phyloP scores from a whole-genome alignment of 1,284 basidiomycete species.

The Malassezia globosa region DNA sequence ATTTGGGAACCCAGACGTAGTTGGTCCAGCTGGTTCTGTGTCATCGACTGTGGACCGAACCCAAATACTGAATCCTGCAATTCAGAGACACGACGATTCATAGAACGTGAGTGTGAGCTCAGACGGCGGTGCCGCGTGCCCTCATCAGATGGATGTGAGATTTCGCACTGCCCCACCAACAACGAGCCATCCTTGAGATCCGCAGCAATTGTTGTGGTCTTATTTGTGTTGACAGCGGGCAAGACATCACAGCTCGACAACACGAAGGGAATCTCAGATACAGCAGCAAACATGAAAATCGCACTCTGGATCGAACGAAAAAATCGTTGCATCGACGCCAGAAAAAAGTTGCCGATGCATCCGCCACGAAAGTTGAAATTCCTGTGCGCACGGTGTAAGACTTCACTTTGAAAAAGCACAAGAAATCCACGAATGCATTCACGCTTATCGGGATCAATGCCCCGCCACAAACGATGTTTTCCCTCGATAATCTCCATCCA shows the following conservation, averaged over 20 bases:
- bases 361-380: constrained; percentile 43
- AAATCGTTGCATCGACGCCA: constrained; percentile 37
- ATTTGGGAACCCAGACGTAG: not conserved
- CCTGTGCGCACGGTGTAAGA: constrained; percentile 61
- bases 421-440: constrained; percentile 63
- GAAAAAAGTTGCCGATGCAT: constrained; percentile 40
- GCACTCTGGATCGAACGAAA: constrained; percentile 57
- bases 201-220: constrained; percentile 93
- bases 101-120: not conserved
- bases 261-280: constrained; percentile 56
- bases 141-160: constrained; percentile 64
- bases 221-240: constrained; percentile 85
- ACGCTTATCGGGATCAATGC: constrained; percentile 81
- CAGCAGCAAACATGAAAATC: constrained; percentile 86
- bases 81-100: not conserved
- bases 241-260: constrained; percentile 56
- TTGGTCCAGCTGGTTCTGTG: not conserved
- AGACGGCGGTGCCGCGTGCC: not conserved
- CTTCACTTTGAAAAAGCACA: constrained; percentile 76
- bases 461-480: constrained; percentile 67
- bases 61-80: constrained; percentile 7
- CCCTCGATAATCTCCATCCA: constrained; percentile 92
- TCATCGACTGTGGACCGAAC: not conserved
- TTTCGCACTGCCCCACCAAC: constrained; percentile 89
- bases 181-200: constrained; percentile 53